Base-by-base conservation (phyloP, 345 rosid species). In the Diplotaxis tenuifolia region DNA sequence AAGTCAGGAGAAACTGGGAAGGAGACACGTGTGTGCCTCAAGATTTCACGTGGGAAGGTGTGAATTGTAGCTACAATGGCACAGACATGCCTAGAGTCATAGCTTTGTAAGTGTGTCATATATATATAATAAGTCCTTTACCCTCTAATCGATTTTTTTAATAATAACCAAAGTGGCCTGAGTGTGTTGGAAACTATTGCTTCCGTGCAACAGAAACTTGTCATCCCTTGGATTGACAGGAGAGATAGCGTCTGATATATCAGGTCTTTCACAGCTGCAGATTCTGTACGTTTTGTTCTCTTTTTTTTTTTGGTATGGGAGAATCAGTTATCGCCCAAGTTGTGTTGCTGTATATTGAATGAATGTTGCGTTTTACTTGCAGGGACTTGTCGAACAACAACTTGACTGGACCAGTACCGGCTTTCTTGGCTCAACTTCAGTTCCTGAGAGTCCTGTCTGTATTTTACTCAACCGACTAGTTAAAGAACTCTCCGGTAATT, bases 321-420 rank as follows among this genome's bases (percentile, higher is more conserved):
- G 14, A 38, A 7, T 38, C 47, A 38, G 12, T 11, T 14, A 6
- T 40, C 49, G 16, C n/a, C 49, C 49, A 40, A 40, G 16, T 40
- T 40, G 49, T 40, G 49, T 40, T 40, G 49, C 49, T 40, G 49
- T 40, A 14, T 14, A 14, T 7, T 40, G 14, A 40, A 12, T 40
- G 49, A 12, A 16, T 9, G 4, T 40, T 20, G n/a, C 47, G 47
- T 38, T 61, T 54, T 67, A 9, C n/a, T 55, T 63, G 10, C 75
- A 85, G 89, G 76, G 91, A 87, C 78, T 73, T 85, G 25, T 84
- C 86, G 2, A 78, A 80, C 68, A 84, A 85, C 75, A 78, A 54
- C 40, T 77, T 88, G 73, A 63, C 65, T 5, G 90, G 92, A 65
- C 28, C 67, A 9, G 64, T 86, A 55, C 90, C 88, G 0, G 66